Conservation (phyloP, 2,329 filamentous ascomycete species). For the Huntiella moniliformis region DNA sequence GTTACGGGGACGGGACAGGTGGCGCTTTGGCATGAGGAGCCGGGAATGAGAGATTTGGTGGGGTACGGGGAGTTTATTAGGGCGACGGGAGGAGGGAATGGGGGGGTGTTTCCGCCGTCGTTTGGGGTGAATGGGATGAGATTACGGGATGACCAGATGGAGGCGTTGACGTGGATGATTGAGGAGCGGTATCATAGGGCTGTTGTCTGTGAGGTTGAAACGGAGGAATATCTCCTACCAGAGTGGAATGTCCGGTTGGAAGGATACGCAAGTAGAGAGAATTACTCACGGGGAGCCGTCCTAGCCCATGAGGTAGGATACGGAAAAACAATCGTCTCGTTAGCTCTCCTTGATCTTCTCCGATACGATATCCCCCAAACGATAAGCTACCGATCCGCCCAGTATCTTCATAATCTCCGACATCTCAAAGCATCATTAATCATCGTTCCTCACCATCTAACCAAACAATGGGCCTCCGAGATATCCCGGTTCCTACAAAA, state of each 20-base stretch:
- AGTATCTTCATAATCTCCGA: too few species aligned
- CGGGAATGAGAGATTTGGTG: not conserved
- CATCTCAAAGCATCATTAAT: conserved; percentile 21
- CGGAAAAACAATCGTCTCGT: conserved; percentile 25
- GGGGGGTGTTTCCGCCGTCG: conserved; percentile 6
- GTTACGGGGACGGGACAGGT: not conserved
- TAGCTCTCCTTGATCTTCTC: conserved; percentile 21
- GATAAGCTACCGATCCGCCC: too few species aligned
- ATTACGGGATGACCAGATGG: conserved; percentile 14
- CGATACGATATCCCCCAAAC: conserved; percentile 14
- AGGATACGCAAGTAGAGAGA: conserved; percentile 17
- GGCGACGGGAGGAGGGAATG: too few species aligned
- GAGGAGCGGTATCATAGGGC: conserved; percentile 12
- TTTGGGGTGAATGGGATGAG: conserved; percentile 10
- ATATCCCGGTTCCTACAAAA: conserved; percentile 17
- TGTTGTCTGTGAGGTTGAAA: conserved; percentile 20
- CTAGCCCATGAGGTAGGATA: conserved; percentile 27
- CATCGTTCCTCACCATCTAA: conserved; percentile 23
- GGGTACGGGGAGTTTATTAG: too few species aligned
- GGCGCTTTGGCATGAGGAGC: conserved; percentile 4
- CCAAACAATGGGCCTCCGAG: conserved; percentile 22
- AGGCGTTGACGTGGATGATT: conserved; percentile 16
- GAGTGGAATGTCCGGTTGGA: conserved; percentile 19
- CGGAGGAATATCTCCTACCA: conserved; percentile 21
- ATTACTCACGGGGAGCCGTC: conserved; percentile 20